Evolutionary conservation across 2,329 filamentous ascomycete genomes (phyloP), one percentile per base, ranked within the genome.

Genomic region (Trichoderma citrinoviride): DNA sequence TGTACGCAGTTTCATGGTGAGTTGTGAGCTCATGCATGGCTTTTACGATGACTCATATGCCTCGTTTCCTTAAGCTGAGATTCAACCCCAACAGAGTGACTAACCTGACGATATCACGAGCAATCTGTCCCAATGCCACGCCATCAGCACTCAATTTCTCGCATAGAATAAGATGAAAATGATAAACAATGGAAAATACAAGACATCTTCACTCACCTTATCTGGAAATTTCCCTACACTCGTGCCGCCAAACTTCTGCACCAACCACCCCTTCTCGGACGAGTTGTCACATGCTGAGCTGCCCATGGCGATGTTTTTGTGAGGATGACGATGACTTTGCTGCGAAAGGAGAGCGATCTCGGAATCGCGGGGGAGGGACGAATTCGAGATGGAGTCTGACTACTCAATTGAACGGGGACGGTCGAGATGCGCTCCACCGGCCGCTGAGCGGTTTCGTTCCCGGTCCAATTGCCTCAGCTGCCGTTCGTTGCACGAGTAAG

Each of bases 181-280:
- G 12, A 47, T 5, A 37, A 27, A 14, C 7, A 40, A 7, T n/a
- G n/a, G 14, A 23, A 5, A 41, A 7, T 2, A 19, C 43, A 33
- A 40, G 29, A 49, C 15, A 29, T 8, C 3, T 21, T 25, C 56
- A 64, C 79, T 65, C 73, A 85, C 82, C 78, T 90, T 89, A 70
- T 86, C 84, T 60, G 93, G 89, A 73, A 96, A 97, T 79, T 98
- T 98, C 71, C 94, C 95, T 58, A 98, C 91, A 74, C 92, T 96
- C 60, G 94, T 99, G 58, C 94, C 94, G 68, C 93, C 93, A 77
- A 96, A 97, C 78, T 97, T 97, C 77, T 97, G 93, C 57, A 97
- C 90, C 33, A 96, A 84, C 93, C 93, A 97, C 70, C 83, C 82
- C 68, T 81, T 80, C 53, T 72, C 71, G 62, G 75, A 72, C 55